These are phyloP conservation scores for Crithidia bombi DNA, from an alignment of 208 protist species.

Conservation along the genomic window DNA sequence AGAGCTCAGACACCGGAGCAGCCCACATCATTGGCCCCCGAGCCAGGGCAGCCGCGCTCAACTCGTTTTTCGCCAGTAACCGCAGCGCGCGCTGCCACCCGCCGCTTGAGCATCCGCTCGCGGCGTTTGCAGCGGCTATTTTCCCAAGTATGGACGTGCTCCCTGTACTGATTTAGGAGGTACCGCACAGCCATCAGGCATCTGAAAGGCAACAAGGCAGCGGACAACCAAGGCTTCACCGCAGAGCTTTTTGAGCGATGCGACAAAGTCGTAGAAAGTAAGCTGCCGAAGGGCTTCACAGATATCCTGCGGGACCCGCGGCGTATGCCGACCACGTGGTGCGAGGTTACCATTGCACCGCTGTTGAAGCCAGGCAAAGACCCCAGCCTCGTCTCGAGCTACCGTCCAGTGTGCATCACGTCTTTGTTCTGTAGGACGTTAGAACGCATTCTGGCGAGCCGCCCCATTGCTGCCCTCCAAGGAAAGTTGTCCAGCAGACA, in stretches of 20 bases:
- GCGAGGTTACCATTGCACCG: neutral
- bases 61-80: slow-evolving; percentile 1
- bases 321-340: neutral
- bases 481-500: neutral
- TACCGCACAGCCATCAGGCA: neutral
- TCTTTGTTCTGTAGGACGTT: neutral
- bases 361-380: neutral
- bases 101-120: neutral
- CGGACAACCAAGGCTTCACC: neutral
- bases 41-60: neutral
- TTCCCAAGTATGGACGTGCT: neutral
- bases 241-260: neutral
- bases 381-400: neutral
- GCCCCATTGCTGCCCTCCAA: neutral
- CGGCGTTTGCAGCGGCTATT: neutral
- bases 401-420: neutral
- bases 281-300: neutral
- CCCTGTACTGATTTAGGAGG: neutral
- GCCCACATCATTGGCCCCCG: neutral
- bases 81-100: neutral
- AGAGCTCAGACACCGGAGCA: neutral
- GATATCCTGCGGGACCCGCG: neutral
- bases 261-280: neutral
- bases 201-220: neutral
- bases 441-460: neutral